Conservation (phyloP, 2,329 filamentous ascomycete genomes). For the Sporothrix variecibatus region DNA sequence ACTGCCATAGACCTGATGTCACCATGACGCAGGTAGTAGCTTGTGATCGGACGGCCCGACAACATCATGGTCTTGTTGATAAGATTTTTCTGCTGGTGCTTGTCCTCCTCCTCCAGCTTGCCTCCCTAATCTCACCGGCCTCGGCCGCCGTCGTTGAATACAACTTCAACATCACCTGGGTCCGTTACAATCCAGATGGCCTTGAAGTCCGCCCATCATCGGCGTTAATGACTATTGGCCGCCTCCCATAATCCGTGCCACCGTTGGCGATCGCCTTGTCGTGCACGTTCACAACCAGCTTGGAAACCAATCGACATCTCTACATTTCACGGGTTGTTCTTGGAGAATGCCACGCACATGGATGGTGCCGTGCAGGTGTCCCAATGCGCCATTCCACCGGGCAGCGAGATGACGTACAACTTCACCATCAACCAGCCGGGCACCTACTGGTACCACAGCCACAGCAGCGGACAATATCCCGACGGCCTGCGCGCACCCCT, state of each 20-base stretch:
- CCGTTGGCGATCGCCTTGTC: slow-evolving; percentile 62
- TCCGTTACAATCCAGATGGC: slow-evolving; percentile 70
- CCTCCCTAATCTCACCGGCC: not conserved
- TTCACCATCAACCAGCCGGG: slow-evolving; percentile 55
- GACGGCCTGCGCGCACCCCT: slow-evolving; percentile 64
- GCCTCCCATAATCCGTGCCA: slow-evolving; percentile 63
- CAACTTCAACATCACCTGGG: slow-evolving; percentile 71
- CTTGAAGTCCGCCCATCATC: slow-evolving; percentile 64
- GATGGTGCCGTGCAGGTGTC: slow-evolving; percentile 68
- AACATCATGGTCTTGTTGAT: not conserved
- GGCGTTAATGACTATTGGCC: slow-evolving; percentile 78
- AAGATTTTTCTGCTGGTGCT: not conserved
- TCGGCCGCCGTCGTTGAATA: slow-evolving; percentile 39
- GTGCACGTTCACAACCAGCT: slow-evolving; percentile 61
- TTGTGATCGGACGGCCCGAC: not conserved
- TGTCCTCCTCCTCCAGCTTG: not conserved
- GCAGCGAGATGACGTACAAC: slow-evolving; percentile 65
- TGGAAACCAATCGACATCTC: slow-evolving; percentile 62
- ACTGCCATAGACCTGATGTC: not conserved
- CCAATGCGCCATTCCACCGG: slow-evolving; percentile 67
- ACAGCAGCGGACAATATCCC: slow-evolving; percentile 68
- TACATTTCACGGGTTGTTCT: slow-evolving; percentile 71
- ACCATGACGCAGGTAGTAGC: not conserved
- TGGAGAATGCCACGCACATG: slow-evolving; percentile 65
- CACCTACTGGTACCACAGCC: slow-evolving; percentile 79